Evolutionary conservation across 257 asterid genomes (phyloP).

Genomic region (Ligustrum vulgare): DNA sequence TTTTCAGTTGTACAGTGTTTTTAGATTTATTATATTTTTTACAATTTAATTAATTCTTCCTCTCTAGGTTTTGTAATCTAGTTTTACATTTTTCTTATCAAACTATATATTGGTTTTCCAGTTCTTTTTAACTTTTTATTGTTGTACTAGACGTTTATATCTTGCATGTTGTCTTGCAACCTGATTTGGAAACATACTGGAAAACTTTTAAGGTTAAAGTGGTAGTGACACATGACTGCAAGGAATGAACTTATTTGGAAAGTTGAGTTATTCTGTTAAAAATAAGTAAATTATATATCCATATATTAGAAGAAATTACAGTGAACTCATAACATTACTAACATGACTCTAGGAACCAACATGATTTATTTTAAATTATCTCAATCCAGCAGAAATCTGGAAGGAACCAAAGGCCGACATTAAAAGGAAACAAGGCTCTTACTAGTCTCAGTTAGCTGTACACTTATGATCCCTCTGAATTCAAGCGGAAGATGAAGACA

Average conservation of each 20-base stretch:
- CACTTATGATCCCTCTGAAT: conserved; percentile 41
- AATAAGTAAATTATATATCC: conserved; percentile 23
- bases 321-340: conserved; percentile 30
- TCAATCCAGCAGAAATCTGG: conserved; percentile 32
- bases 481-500: conserved; percentile 44
- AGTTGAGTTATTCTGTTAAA: neutral
- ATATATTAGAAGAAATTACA: conserved; percentile 27
- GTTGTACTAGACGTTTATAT: too few species aligned
- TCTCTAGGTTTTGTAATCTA: too few species aligned
- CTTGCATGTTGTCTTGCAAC: too few species aligned
- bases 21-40: too few species aligned
- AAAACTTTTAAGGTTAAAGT: too few species aligned
- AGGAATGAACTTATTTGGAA: neutral
- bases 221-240: too few species aligned
- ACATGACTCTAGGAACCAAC: conserved; percentile 52
- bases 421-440: conserved; percentile 25
- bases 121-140: too few species aligned
- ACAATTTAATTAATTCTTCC: too few species aligned
- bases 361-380: conserved; percentile 34
- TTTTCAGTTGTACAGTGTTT: too few species aligned
- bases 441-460: conserved; percentile 71
- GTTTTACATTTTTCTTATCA: too few species aligned
- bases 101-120: too few species aligned
- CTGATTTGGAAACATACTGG: neutral
- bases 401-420: conserved; percentile 31